Evolutionary conservation across 257 asterid species (phyloP).

Genomic region (Solanum virginianum): DNA sequence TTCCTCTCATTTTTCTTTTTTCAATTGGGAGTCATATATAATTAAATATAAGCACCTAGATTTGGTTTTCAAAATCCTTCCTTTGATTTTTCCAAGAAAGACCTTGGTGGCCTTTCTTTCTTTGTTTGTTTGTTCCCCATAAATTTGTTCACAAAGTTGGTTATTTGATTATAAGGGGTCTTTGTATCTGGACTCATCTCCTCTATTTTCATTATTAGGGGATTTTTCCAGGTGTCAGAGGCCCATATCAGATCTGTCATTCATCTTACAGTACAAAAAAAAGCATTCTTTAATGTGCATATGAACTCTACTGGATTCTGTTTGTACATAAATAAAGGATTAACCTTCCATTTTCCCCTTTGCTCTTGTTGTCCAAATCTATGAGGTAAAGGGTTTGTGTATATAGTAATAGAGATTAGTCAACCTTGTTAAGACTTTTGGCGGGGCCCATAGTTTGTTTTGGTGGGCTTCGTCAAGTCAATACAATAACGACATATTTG

Average conservation of each 20-base stretch:
- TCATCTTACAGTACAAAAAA: background rate
- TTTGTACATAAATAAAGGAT: background rate
- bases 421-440: background rate
- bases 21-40: background rate
- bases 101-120: background rate
- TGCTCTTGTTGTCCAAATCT: background rate
- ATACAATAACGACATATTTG: background rate
- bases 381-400: background rate
- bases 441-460: conserved; percentile 34
- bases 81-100: background rate
- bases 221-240: conserved; percentile 5
- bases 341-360: background rate
- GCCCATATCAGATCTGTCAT: conserved; percentile 12
- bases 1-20: background rate
- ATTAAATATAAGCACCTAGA: background rate
- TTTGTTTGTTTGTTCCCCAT: background rate
- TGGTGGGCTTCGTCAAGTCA: conserved; percentile 42
- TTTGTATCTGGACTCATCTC: conserved; percentile 6
- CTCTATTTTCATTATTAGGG: background rate
- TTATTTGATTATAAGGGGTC: background rate
- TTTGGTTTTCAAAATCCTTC: background rate
- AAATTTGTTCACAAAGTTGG: background rate
- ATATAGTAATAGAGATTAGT: background rate
- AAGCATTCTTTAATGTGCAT: background rate
- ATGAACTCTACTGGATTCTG: background rate